Percentiles rank a stretch among this genome's conserved stretches.
These are phyloP conservation scores for Lentinus brumalis DNA, from an alignment of 768 basidiomycete genomes.

Conservation along the genomic window DNA sequence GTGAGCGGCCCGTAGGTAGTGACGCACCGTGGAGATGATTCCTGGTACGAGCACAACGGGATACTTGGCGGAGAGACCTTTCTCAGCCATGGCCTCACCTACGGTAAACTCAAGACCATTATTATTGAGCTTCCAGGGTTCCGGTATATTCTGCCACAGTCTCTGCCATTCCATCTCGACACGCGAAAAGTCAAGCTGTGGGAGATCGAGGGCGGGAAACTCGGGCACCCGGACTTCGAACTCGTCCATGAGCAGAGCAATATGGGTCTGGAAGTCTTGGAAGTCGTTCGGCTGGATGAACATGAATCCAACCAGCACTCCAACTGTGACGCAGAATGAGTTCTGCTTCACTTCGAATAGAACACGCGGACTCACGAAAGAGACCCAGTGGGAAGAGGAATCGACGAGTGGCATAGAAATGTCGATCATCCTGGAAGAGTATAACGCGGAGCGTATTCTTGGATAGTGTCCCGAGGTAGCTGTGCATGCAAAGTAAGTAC, in stretches of 20 bases:
- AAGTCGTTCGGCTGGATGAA: slow-evolving; percentile 69
- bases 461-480: too few species aligned
- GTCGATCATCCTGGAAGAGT: slow-evolving; percentile 15
- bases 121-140: slow-evolving; percentile 79
- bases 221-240: slow-evolving; percentile 69
- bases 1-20: slow-evolving; percentile 34
- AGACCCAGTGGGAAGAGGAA: slow-evolving; percentile 78
- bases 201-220: slow-evolving; percentile 65
- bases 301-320: slow-evolving; percentile 61
- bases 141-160: slow-evolving; percentile 69
- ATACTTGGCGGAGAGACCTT: slow-evolving; percentile 67
- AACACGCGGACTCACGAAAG: slow-evolving; percentile 44
- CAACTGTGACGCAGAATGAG: slow-evolving; percentile 46
- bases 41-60: slow-evolving; percentile 90
- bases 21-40: slow-evolving; percentile 79
- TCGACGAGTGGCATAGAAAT: slow-evolving; percentile 41
- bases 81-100: slow-evolving; percentile 65
- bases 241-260: slow-evolving; percentile 66
- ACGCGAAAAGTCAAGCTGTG: slow-evolving; percentile 66
- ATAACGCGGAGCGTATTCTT: too few species aligned
- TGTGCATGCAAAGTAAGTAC: not conserved
- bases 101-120: slow-evolving; percentile 82
- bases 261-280: slow-evolving; percentile 66
- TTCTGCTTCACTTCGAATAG: not conserved
- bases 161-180: slow-evolving; percentile 74